Conservation (phyloP, 2,329 filamentous ascomycete species). For the Xylariaceae sp. region DNA sequence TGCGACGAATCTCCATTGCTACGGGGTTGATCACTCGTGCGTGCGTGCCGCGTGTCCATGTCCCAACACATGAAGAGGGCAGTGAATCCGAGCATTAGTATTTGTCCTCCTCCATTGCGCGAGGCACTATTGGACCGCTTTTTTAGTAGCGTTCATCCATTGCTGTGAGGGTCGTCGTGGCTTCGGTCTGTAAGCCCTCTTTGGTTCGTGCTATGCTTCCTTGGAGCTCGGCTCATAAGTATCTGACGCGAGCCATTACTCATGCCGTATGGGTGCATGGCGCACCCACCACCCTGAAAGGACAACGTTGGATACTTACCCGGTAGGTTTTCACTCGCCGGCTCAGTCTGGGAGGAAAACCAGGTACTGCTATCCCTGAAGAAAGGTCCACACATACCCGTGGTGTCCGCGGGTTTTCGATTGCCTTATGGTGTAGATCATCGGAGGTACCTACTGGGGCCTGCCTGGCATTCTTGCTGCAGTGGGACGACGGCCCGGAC, state of each 20-base stretch:
- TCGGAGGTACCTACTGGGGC: constrained; percentile 2
- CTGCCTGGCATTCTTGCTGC: constrained; percentile 11
- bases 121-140: neutral
- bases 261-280: neutral
- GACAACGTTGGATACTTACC: neutral
- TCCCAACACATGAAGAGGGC: neutral
- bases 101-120: constrained; percentile 3
- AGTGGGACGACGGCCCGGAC: constrained; percentile 22
- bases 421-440: constrained; percentile 16
- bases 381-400: constrained; percentile 19
- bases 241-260: neutral
- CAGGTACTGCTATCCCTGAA: constrained; percentile 12
- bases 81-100: constrained; percentile 5
- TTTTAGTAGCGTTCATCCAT: neutral
- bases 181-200: neutral
- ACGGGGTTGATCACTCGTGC: constrained; percentile 1
- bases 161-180: neutral
- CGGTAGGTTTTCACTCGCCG: neutral
- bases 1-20: neutral
- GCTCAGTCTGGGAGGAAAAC: neutral
- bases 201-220: neutral
- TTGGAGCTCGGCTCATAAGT: constrained; percentile 1
- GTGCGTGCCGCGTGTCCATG: constrained; percentile 2
- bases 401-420: constrained; percentile 9
- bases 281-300: neutral